These are phyloP conservation scores for Bruguiera sexangula DNA, from an alignment of 345 rosid genomes.

Conservation along the genomic window DNA sequence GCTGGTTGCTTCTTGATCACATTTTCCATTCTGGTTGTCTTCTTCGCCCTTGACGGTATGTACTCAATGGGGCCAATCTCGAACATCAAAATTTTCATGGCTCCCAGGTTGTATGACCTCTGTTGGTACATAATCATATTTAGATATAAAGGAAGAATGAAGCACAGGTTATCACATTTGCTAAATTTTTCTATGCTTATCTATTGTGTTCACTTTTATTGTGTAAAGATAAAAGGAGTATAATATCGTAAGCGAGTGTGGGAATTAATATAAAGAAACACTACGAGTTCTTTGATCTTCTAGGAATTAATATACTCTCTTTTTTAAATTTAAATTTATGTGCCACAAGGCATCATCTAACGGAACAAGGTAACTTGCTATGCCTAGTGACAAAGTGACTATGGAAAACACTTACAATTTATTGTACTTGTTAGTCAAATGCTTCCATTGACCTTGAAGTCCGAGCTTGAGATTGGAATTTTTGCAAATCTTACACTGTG, in stretches of 20 bases:
- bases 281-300: no score
- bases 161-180: no score
- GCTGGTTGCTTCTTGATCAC: slow-evolving; percentile 34
- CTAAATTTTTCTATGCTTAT: no score
- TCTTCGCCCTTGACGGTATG: slow-evolving; percentile 33
- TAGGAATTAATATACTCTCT: no score
- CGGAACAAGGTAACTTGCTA: background rate
- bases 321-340: background rate
- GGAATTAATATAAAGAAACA: no score
- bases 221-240: no score
- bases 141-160: no score
- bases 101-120: slow-evolving; percentile 29
- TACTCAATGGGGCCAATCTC: slow-evolving; percentile 42
- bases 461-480: background rate
- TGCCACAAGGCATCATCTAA: no score
- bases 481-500: background rate
- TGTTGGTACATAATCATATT: no score
- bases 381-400: background rate
- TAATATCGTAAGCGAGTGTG: no score
- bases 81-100: background rate
- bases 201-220: no score
- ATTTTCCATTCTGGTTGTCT: slow-evolving; percentile 23
- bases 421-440: background rate
- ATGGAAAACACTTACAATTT: background rate
- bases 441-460: slow-evolving; percentile 1